A percentile compares a stretch with the other conserved stretches of the same genome.
Conservation (phyloP, 1,139 yeast genomes). For the Hemisphaericaspora xylanilytica region DNA sequence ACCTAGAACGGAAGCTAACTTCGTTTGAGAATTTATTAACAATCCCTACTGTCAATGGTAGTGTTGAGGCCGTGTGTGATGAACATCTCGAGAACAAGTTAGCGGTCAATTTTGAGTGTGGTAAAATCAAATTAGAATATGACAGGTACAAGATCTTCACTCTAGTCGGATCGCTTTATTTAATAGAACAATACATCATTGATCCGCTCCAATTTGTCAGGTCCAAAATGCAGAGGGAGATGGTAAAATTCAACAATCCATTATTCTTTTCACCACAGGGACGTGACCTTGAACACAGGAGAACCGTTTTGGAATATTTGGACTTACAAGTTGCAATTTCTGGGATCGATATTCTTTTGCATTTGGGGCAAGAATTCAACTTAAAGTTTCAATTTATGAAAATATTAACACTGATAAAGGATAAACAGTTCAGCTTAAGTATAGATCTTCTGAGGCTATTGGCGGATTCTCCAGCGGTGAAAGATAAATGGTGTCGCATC, state of each 20-base stretch:
- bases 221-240: conserved; percentile 22
- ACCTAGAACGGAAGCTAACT: conserved; percentile 6
- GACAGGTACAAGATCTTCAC: conserved; percentile 53
- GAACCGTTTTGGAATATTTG: conserved; percentile 14
- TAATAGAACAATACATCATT: conserved; percentile 47
- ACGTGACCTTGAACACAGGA: neutral
- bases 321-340: conserved; percentile 20
- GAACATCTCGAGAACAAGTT: conserved; percentile 8
- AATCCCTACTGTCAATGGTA: conserved; percentile 10
- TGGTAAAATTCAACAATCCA: conserved; percentile 11
- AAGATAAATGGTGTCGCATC: conserved; percentile 51
- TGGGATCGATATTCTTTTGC: conserved; percentile 23
- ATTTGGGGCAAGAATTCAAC: conserved; percentile 48
- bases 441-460: conserved; percentile 45
- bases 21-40: conserved; percentile 7
- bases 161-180: conserved; percentile 51
- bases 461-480: conserved; percentile 52
- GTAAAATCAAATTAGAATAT: conserved; percentile 31
- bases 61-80: conserved; percentile 8
- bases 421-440: conserved; percentile 20
- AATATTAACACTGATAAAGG: conserved; percentile 17
- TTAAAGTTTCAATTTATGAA: conserved; percentile 45
- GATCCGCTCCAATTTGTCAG: conserved; percentile 31
- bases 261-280: neutral
- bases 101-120: conserved; percentile 14